Evolutionary conservation across 1,284 basidiomycete genomes (phyloP), one percentile per base, ranked within the genome.

Genomic region (Paramarasmius palmivorus): DNA sequence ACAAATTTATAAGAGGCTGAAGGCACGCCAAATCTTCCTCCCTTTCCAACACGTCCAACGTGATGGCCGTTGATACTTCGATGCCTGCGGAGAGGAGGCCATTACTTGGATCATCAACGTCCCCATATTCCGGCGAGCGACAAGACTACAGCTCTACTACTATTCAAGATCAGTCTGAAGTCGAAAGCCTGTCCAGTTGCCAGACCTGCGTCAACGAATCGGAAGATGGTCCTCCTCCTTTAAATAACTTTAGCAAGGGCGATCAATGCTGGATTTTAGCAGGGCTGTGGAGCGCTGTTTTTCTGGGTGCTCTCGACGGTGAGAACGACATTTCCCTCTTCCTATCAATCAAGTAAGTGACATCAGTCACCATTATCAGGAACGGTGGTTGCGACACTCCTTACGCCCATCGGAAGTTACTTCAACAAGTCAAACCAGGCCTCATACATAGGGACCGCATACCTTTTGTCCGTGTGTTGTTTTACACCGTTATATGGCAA

Each of bases 401-500:
- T 90, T 54, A 81, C 86, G 20, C 87, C 90, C 49, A 91, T 92
- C 61, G 90, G 90, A 47, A 90, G 86, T 63, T 79, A 88, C 65
- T 91, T 91, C 70, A 77, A 84, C 70, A 81, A 91, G 73, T 81
- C 88, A 60, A 81, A 89, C 72, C 84, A 90, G 59, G 83, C 91
- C 2, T 90, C 90, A 2, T 95, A 95, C 73, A 86, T 95, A 52
- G 93, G 92, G 25, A 93, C 92, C 9, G 84, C 92, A 3, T 93
- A 93, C 72, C 76, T 95, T 57, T 76, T 95, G 45, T 92, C 90
- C 38, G 86, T 95, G 45, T 95, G 90, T 68, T 94, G 92, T 71
- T 94, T 95, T 66, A 94, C 92, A 17, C 92, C 92, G 53, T 74
- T 95, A 60, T 95, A 94, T 74, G 92, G 89, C 86, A 58, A 61